Evolutionary conservation across 352 stramenopile species (phyloP).

Genomic region (Pythium rishiriense): DNA sequence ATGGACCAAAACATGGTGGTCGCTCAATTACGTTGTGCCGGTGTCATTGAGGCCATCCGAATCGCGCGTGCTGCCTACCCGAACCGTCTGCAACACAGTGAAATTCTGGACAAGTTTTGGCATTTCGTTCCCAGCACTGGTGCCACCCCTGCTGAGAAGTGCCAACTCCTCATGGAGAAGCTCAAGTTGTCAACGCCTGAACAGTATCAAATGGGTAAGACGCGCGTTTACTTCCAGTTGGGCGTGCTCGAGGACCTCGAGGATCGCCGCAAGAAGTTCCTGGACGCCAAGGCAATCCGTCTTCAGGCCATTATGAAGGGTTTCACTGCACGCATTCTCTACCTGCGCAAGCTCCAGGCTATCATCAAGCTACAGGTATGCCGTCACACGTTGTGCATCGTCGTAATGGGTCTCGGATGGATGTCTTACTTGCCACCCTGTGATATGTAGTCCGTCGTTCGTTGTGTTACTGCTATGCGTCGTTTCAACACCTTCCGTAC

Average conservation of each 20-base stretch:
- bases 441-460: conserved; percentile 60
- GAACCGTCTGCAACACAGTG: conserved; percentile 93
- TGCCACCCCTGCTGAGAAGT: conserved; percentile 60
- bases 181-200: conserved; percentile 67
- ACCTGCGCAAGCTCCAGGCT: conserved; percentile 67
- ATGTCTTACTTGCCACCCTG: background rate
- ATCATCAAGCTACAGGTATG: conserved; percentile 80
- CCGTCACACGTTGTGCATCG: background rate
- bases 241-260: conserved; percentile 85
- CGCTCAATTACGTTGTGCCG: conserved; percentile 96
- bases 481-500: conserved; percentile 84
- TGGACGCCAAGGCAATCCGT: conserved; percentile 78
- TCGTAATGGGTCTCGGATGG: background rate
- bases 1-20: conserved; percentile 94
- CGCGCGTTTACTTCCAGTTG: conserved; percentile 86
- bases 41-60: conserved; percentile 99
- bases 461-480: conserved; percentile 81
- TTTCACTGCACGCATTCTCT: conserved; percentile 76
- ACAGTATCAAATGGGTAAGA: conserved; percentile 87
- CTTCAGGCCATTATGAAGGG: conserved; percentile 80
- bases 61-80: conserved; percentile 98
- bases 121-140: conserved; percentile 72
- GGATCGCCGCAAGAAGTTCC: conserved; percentile 82
- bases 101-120: conserved; percentile 85
- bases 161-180: conserved; percentile 79